A percentile compares a stretch with the other conserved stretches of the same genome.
Conservation (phyloP, 1,284 basidiomycete genomes). For the Cutaneotrichosporon spelunceum region DNA sequence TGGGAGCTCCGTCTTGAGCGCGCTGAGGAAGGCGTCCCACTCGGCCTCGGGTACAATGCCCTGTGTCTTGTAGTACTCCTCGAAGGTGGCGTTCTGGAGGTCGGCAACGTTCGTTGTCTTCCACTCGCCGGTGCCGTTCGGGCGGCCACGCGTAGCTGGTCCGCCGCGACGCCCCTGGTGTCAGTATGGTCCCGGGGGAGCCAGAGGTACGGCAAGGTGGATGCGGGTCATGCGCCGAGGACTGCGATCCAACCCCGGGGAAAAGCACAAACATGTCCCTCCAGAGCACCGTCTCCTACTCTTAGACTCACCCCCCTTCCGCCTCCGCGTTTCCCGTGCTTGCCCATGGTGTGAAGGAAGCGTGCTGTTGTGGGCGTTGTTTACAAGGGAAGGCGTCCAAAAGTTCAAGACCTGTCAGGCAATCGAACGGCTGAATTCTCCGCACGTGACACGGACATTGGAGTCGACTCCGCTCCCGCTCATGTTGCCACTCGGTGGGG, state of each 20-base stretch:
- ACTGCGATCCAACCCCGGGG: neutral
- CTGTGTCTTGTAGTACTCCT: conserved; percentile 65
- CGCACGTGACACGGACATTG: conserved; percentile 6
- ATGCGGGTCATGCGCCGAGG: neutral
- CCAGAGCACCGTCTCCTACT: neutral
- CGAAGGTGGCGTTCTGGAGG: conserved; percentile 67
- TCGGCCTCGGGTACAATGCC: conserved; percentile 57
- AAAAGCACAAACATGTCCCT: neutral
- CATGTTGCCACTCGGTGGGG: conserved; percentile 5
- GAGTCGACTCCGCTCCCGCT: neutral
- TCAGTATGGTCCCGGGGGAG: neutral
- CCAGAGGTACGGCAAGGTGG: too few species aligned
- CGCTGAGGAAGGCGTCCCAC: conserved; percentile 72
- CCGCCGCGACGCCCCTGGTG: neutral
- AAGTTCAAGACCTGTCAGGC: conserved; percentile 9
- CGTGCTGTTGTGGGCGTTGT: conserved; percentile 7
- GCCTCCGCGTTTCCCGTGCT: conserved; percentile 19
- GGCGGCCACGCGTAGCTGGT: neutral
- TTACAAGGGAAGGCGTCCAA: neutral
- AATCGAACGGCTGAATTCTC: neutral
- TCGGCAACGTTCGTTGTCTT: conserved; percentile 25
- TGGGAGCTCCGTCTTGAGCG: conserved; percentile 72
- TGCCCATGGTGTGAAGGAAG: conserved; percentile 11
- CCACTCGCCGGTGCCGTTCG: conserved; percentile 20
- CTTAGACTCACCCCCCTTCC: conserved; percentile 7